phyloP scores from a whole-genome alignment of 768 basidiomycete species.

The Mycena epipterygia region DNA sequence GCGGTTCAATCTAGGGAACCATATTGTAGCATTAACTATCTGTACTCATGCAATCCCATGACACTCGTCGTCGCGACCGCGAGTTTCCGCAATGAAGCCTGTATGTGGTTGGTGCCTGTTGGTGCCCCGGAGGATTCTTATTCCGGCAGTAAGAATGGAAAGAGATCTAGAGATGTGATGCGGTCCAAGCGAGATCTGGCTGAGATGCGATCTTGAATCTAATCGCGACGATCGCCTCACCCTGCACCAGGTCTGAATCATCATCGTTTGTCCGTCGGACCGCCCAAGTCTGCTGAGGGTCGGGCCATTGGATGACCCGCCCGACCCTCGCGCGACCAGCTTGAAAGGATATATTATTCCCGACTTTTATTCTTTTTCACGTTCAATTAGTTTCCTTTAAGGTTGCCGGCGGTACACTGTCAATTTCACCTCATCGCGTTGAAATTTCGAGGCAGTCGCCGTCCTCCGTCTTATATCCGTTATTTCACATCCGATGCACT shows the following conservation, averaged over 20 bases:
- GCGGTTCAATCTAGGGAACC: constrained; percentile 30
- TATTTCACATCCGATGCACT: constrained; percentile 10
- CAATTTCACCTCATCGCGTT: not conserved
- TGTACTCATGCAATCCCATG: constrained; percentile 20
- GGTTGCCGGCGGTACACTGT: not conserved
- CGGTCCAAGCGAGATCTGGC: no score
- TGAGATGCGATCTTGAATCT: not conserved
- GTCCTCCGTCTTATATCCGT: not conserved
- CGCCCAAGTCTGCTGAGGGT: no score
- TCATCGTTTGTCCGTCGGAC: no score
- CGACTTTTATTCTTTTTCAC: no score
- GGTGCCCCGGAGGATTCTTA: no score
- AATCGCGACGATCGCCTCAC: not conserved
- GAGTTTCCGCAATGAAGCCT: no score
- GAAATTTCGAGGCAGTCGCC: constrained; percentile 12
- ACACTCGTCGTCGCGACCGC: not conserved
- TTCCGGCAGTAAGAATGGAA: no score
- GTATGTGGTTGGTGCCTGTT: no score
- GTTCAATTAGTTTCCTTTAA: not conserved
- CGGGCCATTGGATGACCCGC: no score
- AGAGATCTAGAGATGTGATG: no score
- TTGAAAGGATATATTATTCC: no score
- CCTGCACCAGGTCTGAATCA: not conserved
- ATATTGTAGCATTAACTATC: constrained; percentile 26
- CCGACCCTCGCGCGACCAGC: no score